phyloP scores from a whole-genome alignment of 306 rosid genomes.

The Gillenia trifoliata region DNA sequence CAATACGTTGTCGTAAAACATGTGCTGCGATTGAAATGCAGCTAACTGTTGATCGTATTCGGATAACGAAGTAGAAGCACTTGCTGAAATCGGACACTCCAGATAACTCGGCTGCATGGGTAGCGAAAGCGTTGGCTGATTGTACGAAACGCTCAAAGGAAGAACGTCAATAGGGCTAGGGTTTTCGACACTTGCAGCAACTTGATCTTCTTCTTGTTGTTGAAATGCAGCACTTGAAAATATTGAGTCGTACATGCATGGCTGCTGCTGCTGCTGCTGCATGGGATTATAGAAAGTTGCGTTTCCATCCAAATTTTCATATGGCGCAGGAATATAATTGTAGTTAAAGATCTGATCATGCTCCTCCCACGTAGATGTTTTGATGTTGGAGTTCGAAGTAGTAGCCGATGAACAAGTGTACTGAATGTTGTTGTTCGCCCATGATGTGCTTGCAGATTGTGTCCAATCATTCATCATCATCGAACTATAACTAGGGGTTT shows the following conservation, averaged over 20 bases:
- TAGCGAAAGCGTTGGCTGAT: background rate
- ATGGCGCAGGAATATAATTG: background rate
- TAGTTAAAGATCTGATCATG: background rate
- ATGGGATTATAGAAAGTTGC: background rate
- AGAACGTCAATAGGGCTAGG: background rate
- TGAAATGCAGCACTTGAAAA: background rate
- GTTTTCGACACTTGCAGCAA: background rate
- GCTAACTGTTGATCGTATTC: background rate
- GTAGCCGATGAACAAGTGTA: background rate
- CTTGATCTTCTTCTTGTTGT: background rate
- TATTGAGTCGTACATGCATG: background rate
- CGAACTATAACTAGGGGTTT: background rate
- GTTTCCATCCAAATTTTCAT: background rate
- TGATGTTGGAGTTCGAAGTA: background rate
- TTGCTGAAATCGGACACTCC: background rate
- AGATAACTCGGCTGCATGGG: background rate
- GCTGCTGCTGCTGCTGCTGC: background rate
- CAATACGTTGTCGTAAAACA: background rate
- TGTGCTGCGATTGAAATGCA: background rate
- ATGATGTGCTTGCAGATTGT: background rate
- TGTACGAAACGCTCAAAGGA: background rate
- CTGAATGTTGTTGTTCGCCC: background rate
- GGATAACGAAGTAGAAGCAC: background rate
- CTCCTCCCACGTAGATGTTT: background rate
- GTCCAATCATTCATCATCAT: background rate